Percentiles rank a stretch among this genome's conserved stretches.
These are phyloP conservation scores for Boechera stricta DNA, from an alignment of 345 rosid species.

Conservation along the genomic window DNA sequence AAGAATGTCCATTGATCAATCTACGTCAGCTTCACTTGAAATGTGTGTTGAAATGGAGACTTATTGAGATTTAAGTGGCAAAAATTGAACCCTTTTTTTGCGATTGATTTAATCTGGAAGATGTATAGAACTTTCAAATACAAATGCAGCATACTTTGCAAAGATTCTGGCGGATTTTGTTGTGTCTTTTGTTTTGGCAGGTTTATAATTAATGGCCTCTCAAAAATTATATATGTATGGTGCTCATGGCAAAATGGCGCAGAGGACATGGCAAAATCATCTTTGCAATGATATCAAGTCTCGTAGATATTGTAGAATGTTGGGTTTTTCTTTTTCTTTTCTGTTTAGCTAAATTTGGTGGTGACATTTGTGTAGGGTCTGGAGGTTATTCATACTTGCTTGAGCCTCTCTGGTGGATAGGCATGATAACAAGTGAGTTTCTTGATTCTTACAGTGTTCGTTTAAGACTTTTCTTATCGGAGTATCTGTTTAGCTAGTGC, in stretches of 20 bases:
- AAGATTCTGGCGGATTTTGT: background rate
- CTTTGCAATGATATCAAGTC: slow-evolving; percentile 2
- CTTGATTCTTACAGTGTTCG: background rate
- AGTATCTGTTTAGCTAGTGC: background rate
- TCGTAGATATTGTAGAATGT: background rate
- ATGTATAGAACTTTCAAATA: background rate
- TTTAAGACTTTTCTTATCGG: background rate
- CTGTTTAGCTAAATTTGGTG: slow-evolving; percentile 1
- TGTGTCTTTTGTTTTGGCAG: background rate
- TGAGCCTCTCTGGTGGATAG: slow-evolving; percentile 93
- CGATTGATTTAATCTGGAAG: background rate
- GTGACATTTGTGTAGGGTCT: slow-evolving; percentile 52
- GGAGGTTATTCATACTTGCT: slow-evolving; percentile 88
- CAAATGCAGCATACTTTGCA: background rate
- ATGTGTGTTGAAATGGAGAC: slow-evolving; percentile 1
- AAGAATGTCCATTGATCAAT: background rate
- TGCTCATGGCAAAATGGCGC: background rate
- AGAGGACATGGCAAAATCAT: background rate
- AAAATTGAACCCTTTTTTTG: background rate
- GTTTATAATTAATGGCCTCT: background rate
- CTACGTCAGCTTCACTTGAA: background rate
- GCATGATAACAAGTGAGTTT: slow-evolving; percentile 89
- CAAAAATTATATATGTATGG: background rate
- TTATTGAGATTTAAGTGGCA: background rate
- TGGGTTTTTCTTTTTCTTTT: background rate